Base-by-base conservation (phyloP, 441 rosid genomes). In the Breynia disticha region DNA sequence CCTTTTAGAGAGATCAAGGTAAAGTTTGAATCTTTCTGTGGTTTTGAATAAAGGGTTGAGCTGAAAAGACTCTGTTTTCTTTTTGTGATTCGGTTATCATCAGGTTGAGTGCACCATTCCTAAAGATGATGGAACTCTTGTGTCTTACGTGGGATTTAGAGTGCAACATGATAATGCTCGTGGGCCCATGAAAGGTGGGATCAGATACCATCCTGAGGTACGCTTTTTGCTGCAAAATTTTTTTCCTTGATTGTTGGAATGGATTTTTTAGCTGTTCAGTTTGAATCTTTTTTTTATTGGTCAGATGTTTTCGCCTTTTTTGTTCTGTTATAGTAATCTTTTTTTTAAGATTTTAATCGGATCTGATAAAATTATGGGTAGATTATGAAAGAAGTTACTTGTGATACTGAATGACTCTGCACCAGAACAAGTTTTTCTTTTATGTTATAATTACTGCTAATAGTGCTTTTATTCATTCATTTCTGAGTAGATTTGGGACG, bases 1-100 rank as follows among this genome's bases (percentile, higher is more conserved):
- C 98, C 96, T 7, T 86, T 83, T 22, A 74, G 96, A 65, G 98
- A 88, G 69, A 80, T 91, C 83, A 91, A 91, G 84, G 98, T 88
- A 41, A 41, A 41, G 15, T 15, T 15, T 3, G 13, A 3, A 2
- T 4, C 13, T 41, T 41, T 11, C 3, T 41, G 44, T 6, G 10
- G 0, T 11, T 15, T 20, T 22, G 16, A 8, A 3, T 2, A 5
- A 8, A 14, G 15, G 16, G 53, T 50, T 18, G n/a, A 0, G 15
- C 5, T 3, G 4, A 6, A 7, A 48, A 17, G 10, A 38, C 14
- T 38, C 48, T 18, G 20, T 43, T 11, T 20, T 20, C 41, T 0
- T 13, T 28, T 10, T 46, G 20, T 19, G 45, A 16, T 47, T 20
- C 15, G 44, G 22, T 12, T 19, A 45, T 63, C 67, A 45, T 54